A percentile compares a stretch with the other conserved stretches of the same genome.
phyloP scores from a whole-genome alignment of 2,329 filamentous ascomycete genomes.

The Aotearoamyces nothofagi region DNA sequence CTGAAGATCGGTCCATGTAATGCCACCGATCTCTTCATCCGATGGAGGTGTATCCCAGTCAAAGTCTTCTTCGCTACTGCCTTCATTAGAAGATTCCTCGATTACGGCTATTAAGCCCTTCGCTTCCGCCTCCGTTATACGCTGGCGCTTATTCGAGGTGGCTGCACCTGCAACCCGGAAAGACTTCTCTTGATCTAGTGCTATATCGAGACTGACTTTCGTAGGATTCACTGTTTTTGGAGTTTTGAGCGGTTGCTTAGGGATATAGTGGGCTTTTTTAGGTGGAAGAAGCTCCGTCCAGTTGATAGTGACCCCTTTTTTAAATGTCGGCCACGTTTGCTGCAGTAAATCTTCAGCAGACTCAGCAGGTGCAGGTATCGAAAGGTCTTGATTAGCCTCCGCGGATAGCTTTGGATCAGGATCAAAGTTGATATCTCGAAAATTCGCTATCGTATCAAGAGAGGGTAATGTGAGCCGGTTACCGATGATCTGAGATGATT shows the following conservation, averaged over 20 bases:
- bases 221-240: conserved; percentile 73
- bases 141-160: conserved; percentile 34
- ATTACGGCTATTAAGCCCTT: conserved; percentile 30
- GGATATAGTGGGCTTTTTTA: conserved; percentile 62
- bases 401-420: conserved; percentile 20
- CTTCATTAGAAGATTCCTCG: conserved; percentile 23
- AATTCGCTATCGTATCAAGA: conserved; percentile 9
- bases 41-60: conserved; percentile 34
- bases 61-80: conserved; percentile 29
- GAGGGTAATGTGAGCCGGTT: conserved; percentile 9
- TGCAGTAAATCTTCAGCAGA: conserved; percentile 63
- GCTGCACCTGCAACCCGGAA: conserved; percentile 62
- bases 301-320: conserved; percentile 56
- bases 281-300: conserved; percentile 76
- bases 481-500: conserved; percentile 7
- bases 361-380: conserved; percentile 55
- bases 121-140: conserved; percentile 33
- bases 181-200: conserved; percentile 69
- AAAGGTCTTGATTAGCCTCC: conserved; percentile 38
- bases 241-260: conserved; percentile 64
- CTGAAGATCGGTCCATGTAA: conserved; percentile 66
- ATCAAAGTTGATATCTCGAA: conserved; percentile 30
- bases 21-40: conserved; percentile 54
- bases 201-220: conserved; percentile 78
- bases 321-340: conserved; percentile 69